Evolutionary conservation across 1,284 basidiomycete genomes (phyloP).

Genomic region (Pseudozyma sp.): DNA sequence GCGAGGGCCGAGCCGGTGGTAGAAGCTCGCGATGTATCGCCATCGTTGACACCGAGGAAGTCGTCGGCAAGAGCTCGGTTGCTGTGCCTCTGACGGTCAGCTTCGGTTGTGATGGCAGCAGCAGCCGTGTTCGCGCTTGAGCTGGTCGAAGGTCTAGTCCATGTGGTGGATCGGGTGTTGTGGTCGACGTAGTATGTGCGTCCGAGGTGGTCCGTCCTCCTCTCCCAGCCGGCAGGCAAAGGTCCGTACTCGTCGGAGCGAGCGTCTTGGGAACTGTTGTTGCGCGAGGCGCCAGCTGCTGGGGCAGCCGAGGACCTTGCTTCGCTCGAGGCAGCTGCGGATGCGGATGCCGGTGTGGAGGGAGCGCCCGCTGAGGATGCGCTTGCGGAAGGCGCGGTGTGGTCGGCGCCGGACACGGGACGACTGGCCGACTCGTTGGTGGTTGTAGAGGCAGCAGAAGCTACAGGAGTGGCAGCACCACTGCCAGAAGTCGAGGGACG

Average conservation of each 20-base stretch:
- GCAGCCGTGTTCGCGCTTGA: constrained; percentile 57
- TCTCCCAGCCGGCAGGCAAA: constrained; percentile 91
- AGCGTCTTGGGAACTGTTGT: constrained; percentile 35
- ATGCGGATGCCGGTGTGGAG: constrained; percentile 14
- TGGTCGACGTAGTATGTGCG: constrained; percentile 85
- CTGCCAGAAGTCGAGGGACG: constrained; percentile 41
- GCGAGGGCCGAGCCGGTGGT: constrained; percentile 33
- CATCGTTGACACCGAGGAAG: constrained; percentile 65
- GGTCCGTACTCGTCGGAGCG: constrained; percentile 61
- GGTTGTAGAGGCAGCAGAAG: constrained; percentile 31
- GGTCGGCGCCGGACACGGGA: constrained; percentile 33
- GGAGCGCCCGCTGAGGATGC: constrained; percentile 17
- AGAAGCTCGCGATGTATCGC: constrained; percentile 44
- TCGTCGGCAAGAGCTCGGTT: constrained; percentile 68
- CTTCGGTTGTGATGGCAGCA: constrained; percentile 56
- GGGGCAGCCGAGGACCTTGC: constrained; percentile 33
- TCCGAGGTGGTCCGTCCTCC: constrained; percentile 86
- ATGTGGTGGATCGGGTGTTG: constrained; percentile 92
- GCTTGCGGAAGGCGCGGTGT: constrained; percentile 20
- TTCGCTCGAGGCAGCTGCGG: constrained; percentile 11
- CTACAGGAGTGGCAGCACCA: constrained; percentile 28
- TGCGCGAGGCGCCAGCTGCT: constrained; percentile 20
- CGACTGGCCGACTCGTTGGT: constrained; percentile 33
- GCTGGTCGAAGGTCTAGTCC: constrained; percentile 74
- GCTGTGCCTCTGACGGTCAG: constrained; percentile 64